A percentile compares a stretch with the other conserved stretches of the same genome.
Conservation (phyloP, 2,329 filamentous ascomycete genomes). For the Aspergillus pseudoglaucus region DNA sequence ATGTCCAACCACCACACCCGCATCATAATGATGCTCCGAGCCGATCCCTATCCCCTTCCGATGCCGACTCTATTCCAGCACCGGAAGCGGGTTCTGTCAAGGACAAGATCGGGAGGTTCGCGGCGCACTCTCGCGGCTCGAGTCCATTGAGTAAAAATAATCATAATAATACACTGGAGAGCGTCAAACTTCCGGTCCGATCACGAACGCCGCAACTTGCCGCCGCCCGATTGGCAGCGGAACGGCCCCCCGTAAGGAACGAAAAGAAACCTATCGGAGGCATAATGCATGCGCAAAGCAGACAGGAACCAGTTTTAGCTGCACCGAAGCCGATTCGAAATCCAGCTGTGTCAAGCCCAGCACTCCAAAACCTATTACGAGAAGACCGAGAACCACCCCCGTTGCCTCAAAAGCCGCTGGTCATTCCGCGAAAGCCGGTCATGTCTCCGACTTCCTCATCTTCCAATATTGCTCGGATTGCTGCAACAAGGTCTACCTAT, state of each 20-base stretch:
- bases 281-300: conserved; percentile 11
- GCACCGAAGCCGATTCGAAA: conserved; percentile 21
- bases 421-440: conserved; percentile 8
- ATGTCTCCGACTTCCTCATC: background rate
- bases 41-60: conserved; percentile 5
- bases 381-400: conserved; percentile 1
- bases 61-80: conserved; percentile 16
- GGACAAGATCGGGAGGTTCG: conserved; percentile 33
- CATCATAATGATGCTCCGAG: conserved; percentile 4
- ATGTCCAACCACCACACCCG: conserved; percentile 8
- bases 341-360: background rate
- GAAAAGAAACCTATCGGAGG: conserved; percentile 7
- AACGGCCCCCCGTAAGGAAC: conserved; percentile 19
- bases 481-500: conserved; percentile 5
- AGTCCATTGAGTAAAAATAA: background rate
- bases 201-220: conserved; percentile 24
- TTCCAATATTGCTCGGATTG: conserved; percentile 3
- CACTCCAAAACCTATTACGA: conserved; percentile 2
- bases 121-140: conserved; percentile 14
- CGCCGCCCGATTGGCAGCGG: conserved; percentile 30
- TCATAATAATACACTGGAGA: background rate
- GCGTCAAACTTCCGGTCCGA: conserved; percentile 9
- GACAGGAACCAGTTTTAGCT: conserved; percentile 13
- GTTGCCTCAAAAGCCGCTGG: background rate
- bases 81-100: conserved; percentile 31